Evolutionary conservation across 1,284 basidiomycete species (phyloP), one percentile per base, ranked within the genome.

Genomic region (Filobasidium uniguttulatum): DNA sequence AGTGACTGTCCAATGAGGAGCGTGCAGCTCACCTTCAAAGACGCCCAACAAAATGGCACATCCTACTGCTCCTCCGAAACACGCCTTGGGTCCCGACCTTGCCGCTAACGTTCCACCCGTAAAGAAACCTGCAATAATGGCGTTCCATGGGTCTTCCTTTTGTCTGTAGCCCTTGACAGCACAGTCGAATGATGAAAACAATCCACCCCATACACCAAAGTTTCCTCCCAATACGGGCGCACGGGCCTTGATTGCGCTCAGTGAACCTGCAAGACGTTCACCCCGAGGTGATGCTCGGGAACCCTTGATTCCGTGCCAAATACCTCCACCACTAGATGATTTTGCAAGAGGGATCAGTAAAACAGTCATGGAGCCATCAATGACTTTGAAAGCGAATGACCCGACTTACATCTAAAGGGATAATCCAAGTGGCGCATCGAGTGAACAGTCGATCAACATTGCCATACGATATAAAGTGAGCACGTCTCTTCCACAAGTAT

Each of bases 141-240:
- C 90, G 68, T 99, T 99, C 90, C 91, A 98, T 46, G 91, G 86
- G 70, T 99, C 94, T 71, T 99, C 94, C 70, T 98, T 98, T 74
- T 98, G 93, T 64, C 94, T 75, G 73, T 81, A 86, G 9, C 90
- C 90, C 71, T 98, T 97, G 57, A 98, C 85, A 1, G 89, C 88
- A 70, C 94, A 99, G 70, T 98, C 94, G 61, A 91, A 99, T 22
- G 88, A 85, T 30, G 87, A 93, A 68, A 91, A 93, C 80, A 93
- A 84, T 59, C 88, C 88, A 67, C 93, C 93, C 91, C 91, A 97
- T 17, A 96, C 82, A 63, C 91, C 91, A 67, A 96, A 96, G 74
- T 96, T 94, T 26, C 91, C 91, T 48, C 93, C 94, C 19, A 93
- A 88, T 25, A 98, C 93, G 3, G 94, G 94, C 50, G 94, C 93